Conservation (phyloP, 2,329 filamentous ascomycete genomes). For the Boeremia lycopersici region DNA sequence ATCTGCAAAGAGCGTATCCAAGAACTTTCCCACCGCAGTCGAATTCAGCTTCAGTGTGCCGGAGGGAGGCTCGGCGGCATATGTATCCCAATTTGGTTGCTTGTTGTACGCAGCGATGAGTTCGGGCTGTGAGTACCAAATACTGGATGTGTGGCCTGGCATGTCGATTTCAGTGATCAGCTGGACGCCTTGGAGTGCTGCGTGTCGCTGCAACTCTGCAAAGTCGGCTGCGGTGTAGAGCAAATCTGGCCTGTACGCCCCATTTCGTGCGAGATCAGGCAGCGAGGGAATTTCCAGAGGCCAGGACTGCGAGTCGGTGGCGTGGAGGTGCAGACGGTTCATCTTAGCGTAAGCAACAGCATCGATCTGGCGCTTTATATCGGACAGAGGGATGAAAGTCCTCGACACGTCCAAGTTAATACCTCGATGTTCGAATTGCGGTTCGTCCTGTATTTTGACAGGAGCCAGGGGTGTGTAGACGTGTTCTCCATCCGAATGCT, state of each 20-base stretch:
- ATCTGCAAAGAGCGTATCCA: constrained; percentile 76
- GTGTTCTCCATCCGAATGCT: constrained; percentile 62
- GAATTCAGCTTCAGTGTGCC: constrained; percentile 78
- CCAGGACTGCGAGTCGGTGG: constrained; percentile 85
- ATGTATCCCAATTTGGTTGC: constrained; percentile 60
- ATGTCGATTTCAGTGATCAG: constrained; percentile 80
- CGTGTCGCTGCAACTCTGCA: constrained; percentile 71
- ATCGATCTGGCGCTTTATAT: constrained; percentile 78
- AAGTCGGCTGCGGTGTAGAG: constrained; percentile 73
- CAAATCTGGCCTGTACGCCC: constrained; percentile 71
- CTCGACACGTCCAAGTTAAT: constrained; percentile 79
- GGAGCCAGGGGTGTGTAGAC: constrained; percentile 75
- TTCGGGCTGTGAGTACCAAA: constrained; percentile 71
- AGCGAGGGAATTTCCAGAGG: constrained; percentile 79
- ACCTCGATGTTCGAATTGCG: constrained; percentile 77
- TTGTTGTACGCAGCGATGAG: constrained; percentile 69
- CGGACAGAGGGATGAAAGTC: constrained; percentile 69
- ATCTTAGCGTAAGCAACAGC: constrained; percentile 79
- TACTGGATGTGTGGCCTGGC: constrained; percentile 76
- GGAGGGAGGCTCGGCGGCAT: constrained; percentile 61
- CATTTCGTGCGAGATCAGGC: constrained; percentile 72
- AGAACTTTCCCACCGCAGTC: constrained; percentile 70
- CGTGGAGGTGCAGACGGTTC: constrained; percentile 80
- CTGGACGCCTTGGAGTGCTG: constrained; percentile 69
- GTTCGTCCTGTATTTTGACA: constrained; percentile 72